Conservation (phyloP, 495 filamentous ascomycete species). For the Sabuloglossum arenarium region DNA sequence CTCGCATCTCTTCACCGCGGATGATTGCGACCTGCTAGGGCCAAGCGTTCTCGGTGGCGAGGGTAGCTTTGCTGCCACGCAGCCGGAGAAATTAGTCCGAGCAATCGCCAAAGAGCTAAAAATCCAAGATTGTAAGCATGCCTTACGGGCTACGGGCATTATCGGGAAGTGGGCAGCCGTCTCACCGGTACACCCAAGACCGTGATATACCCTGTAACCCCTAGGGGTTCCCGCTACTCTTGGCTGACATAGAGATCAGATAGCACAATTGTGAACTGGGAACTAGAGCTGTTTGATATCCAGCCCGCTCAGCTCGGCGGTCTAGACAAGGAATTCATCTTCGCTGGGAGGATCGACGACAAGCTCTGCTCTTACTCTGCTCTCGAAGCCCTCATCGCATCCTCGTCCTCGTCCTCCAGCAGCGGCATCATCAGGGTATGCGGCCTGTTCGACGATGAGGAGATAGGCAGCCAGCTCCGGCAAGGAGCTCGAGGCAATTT, state of each 20-base stretch:
- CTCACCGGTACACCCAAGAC: not conserved
- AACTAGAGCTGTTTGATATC: constrained; percentile 87
- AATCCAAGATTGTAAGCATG: constrained; percentile 34
- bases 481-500: constrained; percentile 85
- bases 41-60: constrained; percentile 15
- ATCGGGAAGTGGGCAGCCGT: not conserved
- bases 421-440: constrained; percentile 58
- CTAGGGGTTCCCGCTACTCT: not conserved
- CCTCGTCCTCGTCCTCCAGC: constrained; percentile 24
- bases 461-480: constrained; percentile 75
- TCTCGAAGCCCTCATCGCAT: constrained; percentile 62
- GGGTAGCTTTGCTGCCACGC: constrained; percentile 54
- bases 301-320: constrained; percentile 74
- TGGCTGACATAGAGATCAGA: constrained; percentile 8
- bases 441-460: constrained; percentile 87
- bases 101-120: constrained; percentile 56
- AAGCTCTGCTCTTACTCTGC: constrained; percentile 92
- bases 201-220: not conserved
- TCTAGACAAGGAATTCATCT: constrained; percentile 84
- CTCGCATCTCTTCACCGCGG: constrained; percentile 27
- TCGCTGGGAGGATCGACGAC: constrained; percentile 86
- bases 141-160: not conserved
- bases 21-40: constrained; percentile 10
- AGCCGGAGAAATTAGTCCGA: constrained; percentile 66
- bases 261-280: constrained; percentile 74